Percentiles rank a stretch among this genome's conserved stretches.
Conservation (phyloP, 23 red algal species). For the Chondrus crispus region DNA sequence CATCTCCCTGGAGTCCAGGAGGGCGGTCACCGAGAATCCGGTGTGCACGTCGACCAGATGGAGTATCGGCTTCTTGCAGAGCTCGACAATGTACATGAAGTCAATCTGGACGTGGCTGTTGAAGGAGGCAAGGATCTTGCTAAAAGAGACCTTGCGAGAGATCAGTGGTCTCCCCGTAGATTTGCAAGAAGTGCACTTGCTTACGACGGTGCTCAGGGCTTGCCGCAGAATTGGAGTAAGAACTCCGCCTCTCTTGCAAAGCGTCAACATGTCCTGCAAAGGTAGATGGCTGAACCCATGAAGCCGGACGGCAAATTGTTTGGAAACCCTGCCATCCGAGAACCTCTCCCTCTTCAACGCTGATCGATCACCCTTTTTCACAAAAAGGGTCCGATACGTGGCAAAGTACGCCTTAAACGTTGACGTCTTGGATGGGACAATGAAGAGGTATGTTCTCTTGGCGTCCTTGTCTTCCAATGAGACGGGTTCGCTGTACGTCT, state of each 20-base stretch:
- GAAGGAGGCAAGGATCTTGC: background rate
- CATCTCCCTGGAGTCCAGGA: background rate
- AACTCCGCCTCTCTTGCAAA: background rate
- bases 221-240: background rate
- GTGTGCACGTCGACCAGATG: background rate
- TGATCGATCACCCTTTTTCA: background rate
- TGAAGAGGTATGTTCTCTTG: background rate
- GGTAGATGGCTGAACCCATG: slow-evolving; percentile 16
- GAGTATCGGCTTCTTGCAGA: background rate
- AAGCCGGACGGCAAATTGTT: background rate
- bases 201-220: background rate
- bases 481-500: no score
- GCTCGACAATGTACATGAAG: background rate
- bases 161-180: background rate
- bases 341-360: background rate
- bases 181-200: slow-evolving; percentile 10
- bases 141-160: background rate
- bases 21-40: background rate
- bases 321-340: background rate
- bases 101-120: slow-evolving; percentile 31
- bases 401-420: background rate
- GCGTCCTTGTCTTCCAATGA: no score
- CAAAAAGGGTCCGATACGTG: background rate
- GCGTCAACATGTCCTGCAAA: background rate
- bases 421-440: background rate